Base-by-base conservation (phyloP, 441 rosid species). In the Isatis lusitanica region DNA sequence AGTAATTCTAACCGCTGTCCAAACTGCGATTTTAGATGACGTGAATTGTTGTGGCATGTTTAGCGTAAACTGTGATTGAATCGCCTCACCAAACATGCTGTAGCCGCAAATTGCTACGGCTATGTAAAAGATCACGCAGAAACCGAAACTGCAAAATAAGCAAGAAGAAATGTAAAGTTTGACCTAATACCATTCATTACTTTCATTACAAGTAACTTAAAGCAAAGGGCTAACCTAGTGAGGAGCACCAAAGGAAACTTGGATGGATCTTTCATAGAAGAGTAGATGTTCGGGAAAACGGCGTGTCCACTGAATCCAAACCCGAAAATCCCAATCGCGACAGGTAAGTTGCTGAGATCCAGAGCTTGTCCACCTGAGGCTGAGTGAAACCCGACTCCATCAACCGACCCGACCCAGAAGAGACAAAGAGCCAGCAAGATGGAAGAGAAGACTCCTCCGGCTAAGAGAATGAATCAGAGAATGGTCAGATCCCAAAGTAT, bases 391-490 rank as follows among this genome's bases (percentile, higher is more conserved):
- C 96, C 95, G 4, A 91, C 79, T 39, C 82, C 65, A 73, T 91
- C 85, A 28, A 84, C 83, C 2, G 79, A 73, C 18, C 96, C 95
- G 60, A 80, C 80, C 98, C 95, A 90, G 11, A 92, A 63, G 82
- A 94, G 85, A 87, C 96, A 92, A 35, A 86, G 43, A 60, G 83
- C 88, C 58, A 86, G 64, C 75, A 86, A 52, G 55, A 83, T 78
- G 16, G 98, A 88, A 40, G 94, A 80, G 6, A 81, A 84, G 24
- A 92, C 90, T 68, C 97, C 97, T 73, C 97, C 93, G 56, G 87
- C 97, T 94, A 85, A n/a, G 15, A 36, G 30, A 39, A 55, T 5
- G 15, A 13, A 7, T 38, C 47, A 70, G 7, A 30, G 11, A 52
- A 39, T 39, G 40, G 46, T n/a, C 53, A 16, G 53, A 53, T 42